Percentiles rank a stretch among this genome's conserved stretches.
These are phyloP conservation scores for Chalaropsis ovoidea DNA, from an alignment of 2,329 filamentous ascomycete species.

Conservation along the genomic window DNA sequence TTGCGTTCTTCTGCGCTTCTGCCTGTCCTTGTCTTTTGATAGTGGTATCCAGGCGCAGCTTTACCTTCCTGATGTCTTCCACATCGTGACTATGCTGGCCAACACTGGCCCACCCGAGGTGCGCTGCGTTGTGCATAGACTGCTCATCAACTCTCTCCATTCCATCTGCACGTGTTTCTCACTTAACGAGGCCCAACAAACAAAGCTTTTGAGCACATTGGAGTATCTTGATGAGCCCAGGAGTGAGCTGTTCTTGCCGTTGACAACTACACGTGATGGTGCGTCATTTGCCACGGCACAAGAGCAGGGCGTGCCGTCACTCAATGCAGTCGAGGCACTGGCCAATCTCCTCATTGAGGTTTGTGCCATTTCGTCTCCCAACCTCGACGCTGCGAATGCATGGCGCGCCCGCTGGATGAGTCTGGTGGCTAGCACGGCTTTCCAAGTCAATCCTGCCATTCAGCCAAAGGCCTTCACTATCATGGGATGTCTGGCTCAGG, in stretches of 20 bases:
- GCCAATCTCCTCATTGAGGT: constrained; percentile 54
- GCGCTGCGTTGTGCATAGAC: constrained; percentile 49
- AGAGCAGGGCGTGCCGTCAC: constrained; percentile 22
- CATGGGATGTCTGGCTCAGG: constrained; percentile 60
- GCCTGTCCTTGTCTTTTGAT: constrained; percentile 56
- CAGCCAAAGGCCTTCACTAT: constrained; percentile 60
- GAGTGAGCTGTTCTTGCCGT: constrained; percentile 44
- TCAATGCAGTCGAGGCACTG: constrained; percentile 40
- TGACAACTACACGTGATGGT: constrained; percentile 38
- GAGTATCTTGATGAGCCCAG: constrained; percentile 50
- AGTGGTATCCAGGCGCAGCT: constrained; percentile 57
- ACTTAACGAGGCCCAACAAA: constrained; percentile 49
- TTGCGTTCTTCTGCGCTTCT: constrained; percentile 56
- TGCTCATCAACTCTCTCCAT: constrained; percentile 58
- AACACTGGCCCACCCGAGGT: constrained; percentile 52
- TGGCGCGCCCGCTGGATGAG: constrained; percentile 68
- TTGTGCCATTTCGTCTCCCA: constrained; percentile 53
- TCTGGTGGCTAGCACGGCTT: constrained; percentile 59
- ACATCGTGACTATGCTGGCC: constrained; percentile 59
- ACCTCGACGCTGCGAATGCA: constrained; percentile 54
- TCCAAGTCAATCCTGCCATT: constrained; percentile 62
- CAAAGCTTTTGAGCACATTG: constrained; percentile 47
- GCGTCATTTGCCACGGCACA: constrained; percentile 45
- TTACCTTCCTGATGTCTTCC: constrained; percentile 59
- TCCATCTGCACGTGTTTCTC: constrained; percentile 56